Evolutionary conservation across 345 rosid genomes (phyloP).

Genomic region (Lepidium sativum): DNA sequence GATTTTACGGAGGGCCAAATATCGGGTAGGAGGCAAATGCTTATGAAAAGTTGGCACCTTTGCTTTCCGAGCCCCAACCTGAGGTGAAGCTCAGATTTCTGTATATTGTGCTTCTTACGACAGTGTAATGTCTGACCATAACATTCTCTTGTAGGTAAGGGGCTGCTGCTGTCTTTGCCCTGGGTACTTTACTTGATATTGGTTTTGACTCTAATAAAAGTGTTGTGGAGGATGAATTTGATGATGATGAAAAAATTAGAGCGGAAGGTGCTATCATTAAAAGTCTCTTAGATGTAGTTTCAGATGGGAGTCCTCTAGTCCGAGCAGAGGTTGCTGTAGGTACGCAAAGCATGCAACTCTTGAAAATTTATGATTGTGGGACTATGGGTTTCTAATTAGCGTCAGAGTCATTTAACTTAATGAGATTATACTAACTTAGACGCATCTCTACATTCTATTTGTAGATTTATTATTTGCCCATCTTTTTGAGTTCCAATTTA

Average conservation of each 20-base stretch:
- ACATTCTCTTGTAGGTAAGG: conserved; percentile 64
- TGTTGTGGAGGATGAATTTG: conserved; percentile 54
- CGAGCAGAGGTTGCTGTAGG: conserved; percentile 99
- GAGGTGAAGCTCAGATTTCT: conserved; percentile 49
- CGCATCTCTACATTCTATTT: background rate
- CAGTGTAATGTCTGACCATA: conserved; percentile 11
- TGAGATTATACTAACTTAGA: too few relatives aligned
- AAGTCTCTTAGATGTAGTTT: conserved; percentile 68
- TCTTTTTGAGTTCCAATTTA: background rate
- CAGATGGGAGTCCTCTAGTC: conserved; percentile 98
- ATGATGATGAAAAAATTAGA: conserved; percentile 94
- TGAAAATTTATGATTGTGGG: conserved; percentile 17
- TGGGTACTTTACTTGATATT: conserved; percentile 91
- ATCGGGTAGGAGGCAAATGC: conserved; percentile 69
- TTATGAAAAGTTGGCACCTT: conserved; percentile 54
- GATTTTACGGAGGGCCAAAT: conserved; percentile 88
- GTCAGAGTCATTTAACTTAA: conserved; percentile 9
- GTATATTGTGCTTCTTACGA: background rate
- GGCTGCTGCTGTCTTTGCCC: conserved; percentile 92
- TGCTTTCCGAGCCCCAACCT: conserved; percentile 85
- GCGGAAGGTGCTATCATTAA: conserved; percentile 68
- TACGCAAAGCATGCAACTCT: conserved; percentile 36
- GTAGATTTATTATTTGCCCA: background rate
- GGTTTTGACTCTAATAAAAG: conserved; percentile 65
- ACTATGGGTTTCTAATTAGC: conserved; percentile 15